A percentile compares a stretch with the other conserved stretches of the same genome.
These are phyloP conservation scores for Penicillium desertorum DNA, from an alignment of 495 filamentous ascomycete species.

Conservation along the genomic window DNA sequence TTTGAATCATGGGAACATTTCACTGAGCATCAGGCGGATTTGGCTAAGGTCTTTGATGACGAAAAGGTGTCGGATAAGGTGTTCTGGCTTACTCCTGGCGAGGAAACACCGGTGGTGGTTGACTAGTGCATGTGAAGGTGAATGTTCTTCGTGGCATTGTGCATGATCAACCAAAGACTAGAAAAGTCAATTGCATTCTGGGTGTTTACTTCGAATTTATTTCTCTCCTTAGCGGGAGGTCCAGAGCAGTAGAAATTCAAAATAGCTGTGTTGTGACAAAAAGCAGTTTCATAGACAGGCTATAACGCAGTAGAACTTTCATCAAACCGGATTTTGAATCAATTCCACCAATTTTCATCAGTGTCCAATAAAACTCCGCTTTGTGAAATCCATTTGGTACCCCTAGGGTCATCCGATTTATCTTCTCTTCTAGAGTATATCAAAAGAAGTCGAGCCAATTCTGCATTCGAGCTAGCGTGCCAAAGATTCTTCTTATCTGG, in stretches of 20 bases:
- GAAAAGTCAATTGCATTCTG: not conserved
- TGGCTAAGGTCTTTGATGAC: slow-evolving; percentile 25
- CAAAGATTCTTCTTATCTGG: not conserved
- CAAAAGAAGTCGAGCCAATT: not conserved
- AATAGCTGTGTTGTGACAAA: no score
- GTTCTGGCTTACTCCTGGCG: slow-evolving; percentile 25
- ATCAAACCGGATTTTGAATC: not conserved
- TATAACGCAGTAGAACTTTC: no score
- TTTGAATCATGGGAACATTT: slow-evolving; percentile 55
- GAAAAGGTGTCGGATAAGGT: slow-evolving; percentile 30
- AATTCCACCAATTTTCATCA: not conserved
- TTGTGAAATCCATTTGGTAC: not conserved
- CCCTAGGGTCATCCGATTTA: not conserved
- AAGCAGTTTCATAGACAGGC: no score
- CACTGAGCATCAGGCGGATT: slow-evolving; percentile 28
- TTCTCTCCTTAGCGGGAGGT: not conserved
- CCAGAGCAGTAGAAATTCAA: no score
- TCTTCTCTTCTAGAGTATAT: not conserved
- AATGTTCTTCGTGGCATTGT: not conserved
- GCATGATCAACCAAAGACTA: not conserved
- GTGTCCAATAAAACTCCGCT: not conserved
- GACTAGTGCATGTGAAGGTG: not conserved
- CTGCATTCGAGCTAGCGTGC: not conserved
- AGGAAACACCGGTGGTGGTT: not conserved
- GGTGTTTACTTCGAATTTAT: not conserved